Evolutionary conservation across 2,329 filamentous ascomycete species (phyloP).

Genomic region (Apiospora saccharicola): DNA sequence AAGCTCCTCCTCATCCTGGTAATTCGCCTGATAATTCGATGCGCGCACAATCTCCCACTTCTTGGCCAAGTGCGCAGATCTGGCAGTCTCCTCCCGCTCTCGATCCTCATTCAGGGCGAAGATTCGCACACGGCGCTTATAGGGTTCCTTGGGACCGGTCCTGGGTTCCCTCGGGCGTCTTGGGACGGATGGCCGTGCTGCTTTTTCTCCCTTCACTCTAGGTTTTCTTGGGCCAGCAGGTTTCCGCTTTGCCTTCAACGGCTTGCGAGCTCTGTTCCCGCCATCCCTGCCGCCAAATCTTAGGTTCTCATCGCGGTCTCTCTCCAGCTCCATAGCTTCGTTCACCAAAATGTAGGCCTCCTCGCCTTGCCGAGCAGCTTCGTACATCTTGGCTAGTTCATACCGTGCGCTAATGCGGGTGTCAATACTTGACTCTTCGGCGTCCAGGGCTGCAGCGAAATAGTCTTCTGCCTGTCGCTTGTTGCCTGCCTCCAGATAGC

Average conservation of each 20-base stretch:
- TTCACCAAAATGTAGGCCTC: conserved; percentile 80
- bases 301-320: conserved; percentile 45
- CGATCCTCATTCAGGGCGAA: conserved; percentile 42
- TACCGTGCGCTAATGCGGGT: conserved; percentile 74
- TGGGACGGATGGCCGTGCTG: not conserved
- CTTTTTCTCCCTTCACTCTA: not conserved
- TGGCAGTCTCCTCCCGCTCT: conserved; percentile 40
- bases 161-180: not conserved
- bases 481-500: conserved; percentile 70
- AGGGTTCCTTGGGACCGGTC: not conserved
- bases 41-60: conserved; percentile 50
- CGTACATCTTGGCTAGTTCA: conserved; percentile 84
- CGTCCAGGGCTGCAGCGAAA: conserved; percentile 77
- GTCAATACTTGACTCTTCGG: conserved; percentile 67
- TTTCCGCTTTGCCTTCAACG: conserved; percentile 9
- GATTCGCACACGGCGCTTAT: conserved; percentile 38
- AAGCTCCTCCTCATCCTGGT: conserved; percentile 35
- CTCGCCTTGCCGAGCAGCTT: conserved; percentile 74
- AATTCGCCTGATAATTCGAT: conserved; percentile 26
- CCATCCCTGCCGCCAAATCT: not conserved
- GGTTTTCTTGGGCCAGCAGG: conserved; percentile 12
- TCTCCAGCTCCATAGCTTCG: conserved; percentile 73
- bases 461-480: conserved; percentile 77
- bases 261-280: not conserved
- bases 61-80: conserved; percentile 41